Percentiles rank a stretch among this genome's conserved stretches.
Evolutionary conservation across 352 stramenopile species (phyloP).

Genomic region (Globisporangium heterothallicum): DNA sequence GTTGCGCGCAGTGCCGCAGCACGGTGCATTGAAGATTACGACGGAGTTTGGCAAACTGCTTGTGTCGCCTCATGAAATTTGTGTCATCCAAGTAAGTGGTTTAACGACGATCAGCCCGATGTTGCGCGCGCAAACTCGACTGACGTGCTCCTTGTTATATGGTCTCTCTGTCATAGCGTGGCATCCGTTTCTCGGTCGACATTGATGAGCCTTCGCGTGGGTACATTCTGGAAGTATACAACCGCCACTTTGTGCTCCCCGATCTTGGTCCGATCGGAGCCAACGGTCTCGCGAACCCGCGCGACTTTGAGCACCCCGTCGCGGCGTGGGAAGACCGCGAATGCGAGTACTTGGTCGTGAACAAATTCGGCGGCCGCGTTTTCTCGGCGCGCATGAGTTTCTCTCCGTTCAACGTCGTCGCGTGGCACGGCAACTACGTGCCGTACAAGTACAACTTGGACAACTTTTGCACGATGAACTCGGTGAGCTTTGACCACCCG

Average conservation of each 20-base stretch:
- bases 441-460: constrained; percentile 97
- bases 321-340: constrained; percentile 89
- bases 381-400: constrained; percentile 83
- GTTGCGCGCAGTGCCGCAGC: constrained; percentile 80
- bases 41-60: constrained; percentile 92
- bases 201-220: constrained; percentile 81
- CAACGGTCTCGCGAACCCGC: constrained; percentile 94
- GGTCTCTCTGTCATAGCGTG: constrained; percentile 43
- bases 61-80: constrained; percentile 89
- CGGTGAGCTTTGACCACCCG: constrained; percentile 94
- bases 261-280: constrained; percentile 94
- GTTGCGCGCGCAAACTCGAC: background rate
- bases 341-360: constrained; percentile 59
- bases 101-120: too few relatives aligned
- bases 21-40: constrained; percentile 85
- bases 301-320: constrained; percentile 92
- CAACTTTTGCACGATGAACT: constrained; percentile 95
- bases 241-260: constrained; percentile 93
- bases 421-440: constrained; percentile 98
- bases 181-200: constrained; percentile 92
- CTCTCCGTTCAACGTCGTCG: constrained; percentile 96
- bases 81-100: constrained; percentile 87
- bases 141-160: background rate
- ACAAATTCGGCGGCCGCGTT: constrained; percentile 88
- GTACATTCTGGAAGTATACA: constrained; percentile 95